Percentiles rank a stretch among this genome's conserved stretches.
These are phyloP conservation scores for Canariomyces notabilis DNA, from an alignment of 2,329 filamentous ascomycete genomes.

Conservation along the genomic window DNA sequence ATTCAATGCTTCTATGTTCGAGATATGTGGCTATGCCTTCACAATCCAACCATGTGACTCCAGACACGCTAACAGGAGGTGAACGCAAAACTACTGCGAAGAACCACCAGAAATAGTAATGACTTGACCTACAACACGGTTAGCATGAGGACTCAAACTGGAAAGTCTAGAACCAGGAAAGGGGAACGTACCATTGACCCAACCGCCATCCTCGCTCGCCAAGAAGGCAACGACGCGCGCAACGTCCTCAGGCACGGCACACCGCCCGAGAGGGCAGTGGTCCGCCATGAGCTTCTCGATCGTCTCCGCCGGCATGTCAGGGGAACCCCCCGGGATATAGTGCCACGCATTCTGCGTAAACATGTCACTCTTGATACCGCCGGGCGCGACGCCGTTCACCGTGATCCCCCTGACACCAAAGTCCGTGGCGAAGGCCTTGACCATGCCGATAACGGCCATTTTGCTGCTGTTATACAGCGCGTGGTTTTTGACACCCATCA, in stretches of 20 bases:
- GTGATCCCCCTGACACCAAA: conserved; percentile 64
- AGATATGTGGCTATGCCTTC: neutral
- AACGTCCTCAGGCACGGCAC: conserved; percentile 54
- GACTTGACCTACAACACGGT: conserved; percentile 10
- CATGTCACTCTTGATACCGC: conserved; percentile 73
- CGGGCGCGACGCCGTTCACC: conserved; percentile 67
- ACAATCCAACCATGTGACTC: neutral
- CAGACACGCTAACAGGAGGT: no score
- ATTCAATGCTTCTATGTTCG: neutral
- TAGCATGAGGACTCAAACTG: neutral
- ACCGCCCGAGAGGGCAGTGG: conserved; percentile 55
- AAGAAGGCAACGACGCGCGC: conserved; percentile 53
- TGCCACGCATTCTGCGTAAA: conserved; percentile 66
- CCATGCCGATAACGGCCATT: conserved; percentile 68
- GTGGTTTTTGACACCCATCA: conserved; percentile 64
- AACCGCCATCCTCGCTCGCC: conserved; percentile 54
- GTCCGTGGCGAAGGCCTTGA: conserved; percentile 66
- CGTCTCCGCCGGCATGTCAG: conserved; percentile 45
- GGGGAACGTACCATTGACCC: conserved; percentile 54
- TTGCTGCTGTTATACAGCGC: conserved; percentile 68
- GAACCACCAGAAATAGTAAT: conserved; percentile 20
- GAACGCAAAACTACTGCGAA: conserved; percentile 12
- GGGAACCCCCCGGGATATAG: conserved; percentile 53
- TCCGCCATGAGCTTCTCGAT: conserved; percentile 52
- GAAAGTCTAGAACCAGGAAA: neutral